phyloP scores from a whole-genome alignment of 2,329 filamentous ascomycete genomes.

The Fusarium sp. region DNA sequence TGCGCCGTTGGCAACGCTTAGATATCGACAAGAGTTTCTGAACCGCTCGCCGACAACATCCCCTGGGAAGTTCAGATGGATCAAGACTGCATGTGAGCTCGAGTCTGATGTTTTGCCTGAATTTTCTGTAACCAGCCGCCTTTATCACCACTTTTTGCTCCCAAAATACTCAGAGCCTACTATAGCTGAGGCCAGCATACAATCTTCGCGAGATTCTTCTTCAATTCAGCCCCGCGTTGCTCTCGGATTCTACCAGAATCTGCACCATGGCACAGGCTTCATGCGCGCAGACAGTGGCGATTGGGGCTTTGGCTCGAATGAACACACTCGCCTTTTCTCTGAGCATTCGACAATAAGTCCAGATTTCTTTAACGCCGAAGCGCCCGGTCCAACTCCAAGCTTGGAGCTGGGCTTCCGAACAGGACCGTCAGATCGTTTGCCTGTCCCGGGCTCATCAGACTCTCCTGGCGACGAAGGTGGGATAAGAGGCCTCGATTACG shows the following conservation, averaged over 20 bases:
- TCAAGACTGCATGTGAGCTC: conserved; percentile 44
- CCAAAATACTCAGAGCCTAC: conserved; percentile 50
- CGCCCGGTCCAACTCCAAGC: conserved; percentile 53
- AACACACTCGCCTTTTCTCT: conserved; percentile 52
- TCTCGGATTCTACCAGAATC: conserved; percentile 52
- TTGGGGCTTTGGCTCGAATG: conserved; percentile 50
- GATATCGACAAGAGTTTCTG: conserved; percentile 58
- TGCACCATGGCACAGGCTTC: conserved; percentile 55
- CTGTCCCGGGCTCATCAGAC: conserved; percentile 26
- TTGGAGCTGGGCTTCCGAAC: conserved; percentile 59
- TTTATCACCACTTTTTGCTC: conserved; percentile 53
- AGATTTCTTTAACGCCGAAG: conserved; percentile 49
- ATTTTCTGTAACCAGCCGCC: conserved; percentile 53
- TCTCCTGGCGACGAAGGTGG: conserved; percentile 50
- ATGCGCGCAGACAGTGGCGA: conserved; percentile 59
- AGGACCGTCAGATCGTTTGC: conserved; percentile 30
- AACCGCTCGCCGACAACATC: conserved; percentile 33
- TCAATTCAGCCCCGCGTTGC: conserved; percentile 48
- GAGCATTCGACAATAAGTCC: conserved; percentile 52
- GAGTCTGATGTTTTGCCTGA: conserved; percentile 56
- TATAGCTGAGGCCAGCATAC: conserved; percentile 55
- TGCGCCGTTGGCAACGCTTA: conserved; percentile 55
- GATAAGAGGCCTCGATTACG: conserved; percentile 55
- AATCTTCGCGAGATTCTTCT: conserved; percentile 39
- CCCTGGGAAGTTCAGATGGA: conserved; percentile 39